phyloP scores from a whole-genome alignment of 176 grass and related monocot genomes.

The Cocos nucifera region DNA sequence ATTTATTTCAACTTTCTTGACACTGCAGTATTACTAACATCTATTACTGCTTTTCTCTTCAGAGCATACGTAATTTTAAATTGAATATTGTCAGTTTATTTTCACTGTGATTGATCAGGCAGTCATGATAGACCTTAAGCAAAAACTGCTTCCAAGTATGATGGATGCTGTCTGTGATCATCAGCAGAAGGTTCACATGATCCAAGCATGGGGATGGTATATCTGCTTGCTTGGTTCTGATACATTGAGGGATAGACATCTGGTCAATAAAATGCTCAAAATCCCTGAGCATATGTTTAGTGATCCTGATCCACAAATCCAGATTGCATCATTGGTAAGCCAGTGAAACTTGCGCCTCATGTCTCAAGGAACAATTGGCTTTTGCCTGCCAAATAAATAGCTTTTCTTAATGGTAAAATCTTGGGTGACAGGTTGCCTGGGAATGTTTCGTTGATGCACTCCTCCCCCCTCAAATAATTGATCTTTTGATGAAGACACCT shows the following conservation, averaged over 20 bases:
- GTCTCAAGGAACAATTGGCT: neutral
- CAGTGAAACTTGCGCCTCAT: constrained; percentile 8
- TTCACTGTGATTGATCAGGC: constrained; percentile 27
- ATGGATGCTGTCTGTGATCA: constrained; percentile 45
- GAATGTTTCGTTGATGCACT: constrained; percentile 71
- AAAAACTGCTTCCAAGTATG: constrained; percentile 44
- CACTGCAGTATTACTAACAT: too few species aligned
- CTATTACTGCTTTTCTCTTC: too few species aligned
- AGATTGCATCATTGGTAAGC: constrained; percentile 57
- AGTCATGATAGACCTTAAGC: constrained; percentile 52
- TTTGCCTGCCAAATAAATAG: too few species aligned
- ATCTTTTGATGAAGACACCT: constrained; percentile 5
- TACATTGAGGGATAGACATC: constrained; percentile 35
- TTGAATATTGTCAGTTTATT: neutral
- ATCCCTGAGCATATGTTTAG: constrained; percentile 55
- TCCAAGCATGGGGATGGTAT: constrained; percentile 84
- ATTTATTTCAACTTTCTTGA: too few species aligned
- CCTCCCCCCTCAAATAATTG: constrained; percentile 32
- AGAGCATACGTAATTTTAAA: too few species aligned
- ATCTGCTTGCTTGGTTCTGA: constrained; percentile 52
- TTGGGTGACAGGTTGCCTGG: constrained; percentile 56
- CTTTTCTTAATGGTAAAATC: neutral
- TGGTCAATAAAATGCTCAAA: constrained; percentile 84
- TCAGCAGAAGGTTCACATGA: constrained; percentile 53
- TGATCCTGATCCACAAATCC: constrained; percentile 60